Base-by-base conservation (phyloP, 75 land plant species). In the Cunninghamia lanceolata region DNA sequence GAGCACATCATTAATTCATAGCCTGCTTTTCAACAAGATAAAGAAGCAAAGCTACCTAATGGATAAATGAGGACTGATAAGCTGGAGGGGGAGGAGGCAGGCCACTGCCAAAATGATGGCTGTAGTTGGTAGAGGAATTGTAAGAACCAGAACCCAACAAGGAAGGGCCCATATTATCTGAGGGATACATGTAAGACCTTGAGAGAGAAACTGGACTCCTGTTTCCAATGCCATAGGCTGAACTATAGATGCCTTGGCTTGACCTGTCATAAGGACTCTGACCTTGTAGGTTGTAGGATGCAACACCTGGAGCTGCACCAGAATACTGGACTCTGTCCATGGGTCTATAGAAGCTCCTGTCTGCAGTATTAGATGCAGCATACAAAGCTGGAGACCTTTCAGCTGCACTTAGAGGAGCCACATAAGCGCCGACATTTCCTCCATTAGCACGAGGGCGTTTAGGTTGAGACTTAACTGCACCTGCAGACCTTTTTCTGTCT, bases 21-120 rank as follows among this genome's bases (percentile, higher is more conserved):
- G 46, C 82, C 46, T 80, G 50, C 82, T 80, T 80, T 45, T 28
- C 34, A 28, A 80, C 32, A 45, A 70, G 78, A 63, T 63, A 36
- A 78, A 3, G 19, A 25, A 80, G 47, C 16, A n/a, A 42, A 80
- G 32, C 82, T 45, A 80, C 50, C 82, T 86, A 90, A 82, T 90
- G 91, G 40, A 90, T 81, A 81, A 90, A 90, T 39, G 91, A 86
- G 8, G 91, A 90, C 88, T 89, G 91, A 45, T 90, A 90, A 28
- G 91, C 91, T 38, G 91, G 88, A 74, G 91, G 88, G 42, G 91
- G 91, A 25, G 91, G 91, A n/a, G 91, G 91, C 83, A 90, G 85
- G 42, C 91, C 91, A 89, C 91, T 90, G 34, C 90, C 88, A 43
- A 80, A 80, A 40, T 80, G 82, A 80, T 80, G 82, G 50, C 32